These are phyloP conservation scores for Beauveria brongniartii DNA, from an alignment of 2,329 filamentous ascomycete genomes.

Conservation along the genomic window DNA sequence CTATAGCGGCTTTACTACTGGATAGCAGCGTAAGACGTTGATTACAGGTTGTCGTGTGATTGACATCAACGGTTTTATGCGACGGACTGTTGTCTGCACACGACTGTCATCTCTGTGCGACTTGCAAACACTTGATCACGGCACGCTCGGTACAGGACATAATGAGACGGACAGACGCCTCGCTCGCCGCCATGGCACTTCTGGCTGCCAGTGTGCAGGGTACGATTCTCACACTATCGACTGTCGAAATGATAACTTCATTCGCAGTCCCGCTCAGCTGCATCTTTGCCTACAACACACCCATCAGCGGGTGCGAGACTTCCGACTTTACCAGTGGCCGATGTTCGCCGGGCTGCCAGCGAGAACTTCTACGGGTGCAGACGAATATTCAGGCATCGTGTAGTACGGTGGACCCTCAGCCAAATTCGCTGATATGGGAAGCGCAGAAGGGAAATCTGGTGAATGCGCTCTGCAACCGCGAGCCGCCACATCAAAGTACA, in stretches of 20 bases:
- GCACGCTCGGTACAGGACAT: background rate
- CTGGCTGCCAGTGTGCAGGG: background rate
- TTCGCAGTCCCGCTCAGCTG: conserved; percentile 29
- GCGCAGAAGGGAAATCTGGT: conserved; percentile 29
- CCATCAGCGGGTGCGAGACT: conserved; percentile 28
- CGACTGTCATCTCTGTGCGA: background rate
- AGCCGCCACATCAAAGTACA: background rate
- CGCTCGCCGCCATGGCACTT: background rate
- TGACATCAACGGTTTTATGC: background rate
- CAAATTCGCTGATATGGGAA: conserved; percentile 28
- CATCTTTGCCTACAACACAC: conserved; percentile 33
- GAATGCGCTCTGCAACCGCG: conserved; percentile 24
- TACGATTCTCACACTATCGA: conserved; percentile 25
- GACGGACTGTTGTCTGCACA: background rate
- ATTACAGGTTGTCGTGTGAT: background rate
- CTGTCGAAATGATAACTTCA: conserved; percentile 33
- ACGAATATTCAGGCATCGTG: conserved; percentile 22
- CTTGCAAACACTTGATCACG: background rate
- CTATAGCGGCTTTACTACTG: background rate
- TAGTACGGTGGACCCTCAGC: conserved; percentile 16
- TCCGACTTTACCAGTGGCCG: conserved; percentile 28
- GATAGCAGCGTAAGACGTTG: background rate
- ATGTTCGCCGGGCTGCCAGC: conserved; percentile 31
- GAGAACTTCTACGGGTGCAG: conserved; percentile 21
- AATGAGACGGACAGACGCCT: background rate